Evolutionary conservation across 192 early-diverging fungal species (phyloP).

Genomic region (Powellomyces hirtus): DNA sequence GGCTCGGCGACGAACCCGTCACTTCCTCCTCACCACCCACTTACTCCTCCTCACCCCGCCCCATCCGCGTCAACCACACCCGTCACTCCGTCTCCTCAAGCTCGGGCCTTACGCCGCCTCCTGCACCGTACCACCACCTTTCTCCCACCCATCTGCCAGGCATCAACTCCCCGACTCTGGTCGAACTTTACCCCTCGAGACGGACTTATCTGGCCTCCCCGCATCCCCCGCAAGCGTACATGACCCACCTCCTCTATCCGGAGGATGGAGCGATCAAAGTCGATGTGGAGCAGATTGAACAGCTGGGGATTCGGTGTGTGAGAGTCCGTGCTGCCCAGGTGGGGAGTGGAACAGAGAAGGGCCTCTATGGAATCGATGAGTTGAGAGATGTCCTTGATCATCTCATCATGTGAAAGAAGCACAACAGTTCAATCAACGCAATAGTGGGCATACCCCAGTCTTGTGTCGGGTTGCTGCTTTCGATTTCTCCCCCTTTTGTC

Average conservation of each 20-base stretch:
- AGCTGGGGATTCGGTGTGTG: slow-evolving; percentile 40
- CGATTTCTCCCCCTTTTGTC: too few relatives aligned
- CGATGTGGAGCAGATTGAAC: slow-evolving; percentile 36
- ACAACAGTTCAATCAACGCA: too few relatives aligned
- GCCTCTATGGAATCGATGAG: slow-evolving; percentile 21
- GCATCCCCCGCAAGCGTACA: slow-evolving; percentile 40
- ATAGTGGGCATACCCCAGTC: too few relatives aligned
- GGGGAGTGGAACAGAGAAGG: neutral
- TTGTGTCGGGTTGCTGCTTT: too few relatives aligned
- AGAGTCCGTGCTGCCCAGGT: slow-evolving; percentile 17
- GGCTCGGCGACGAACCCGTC: neutral
- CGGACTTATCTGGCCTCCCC: slow-evolving; percentile 32
- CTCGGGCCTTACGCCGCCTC: neutral
- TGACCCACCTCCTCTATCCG: slow-evolving; percentile 47
- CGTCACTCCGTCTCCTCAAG: neutral
- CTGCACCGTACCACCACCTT: neutral
- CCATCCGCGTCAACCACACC: neutral
- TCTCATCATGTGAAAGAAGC: slow-evolving; percentile 17
- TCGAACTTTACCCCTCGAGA: slow-evolving; percentile 12
- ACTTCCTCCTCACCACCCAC: too few relatives aligned
- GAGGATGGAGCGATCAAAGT: slow-evolving; percentile 38
- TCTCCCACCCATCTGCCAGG: neutral
- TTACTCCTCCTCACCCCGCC: neutral
- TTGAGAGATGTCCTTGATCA: slow-evolving; percentile 9
- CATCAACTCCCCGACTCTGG: neutral